Base-by-base conservation (phyloP, 495 filamentous ascomycete genomes). In the Cryomyces minteri region DNA sequence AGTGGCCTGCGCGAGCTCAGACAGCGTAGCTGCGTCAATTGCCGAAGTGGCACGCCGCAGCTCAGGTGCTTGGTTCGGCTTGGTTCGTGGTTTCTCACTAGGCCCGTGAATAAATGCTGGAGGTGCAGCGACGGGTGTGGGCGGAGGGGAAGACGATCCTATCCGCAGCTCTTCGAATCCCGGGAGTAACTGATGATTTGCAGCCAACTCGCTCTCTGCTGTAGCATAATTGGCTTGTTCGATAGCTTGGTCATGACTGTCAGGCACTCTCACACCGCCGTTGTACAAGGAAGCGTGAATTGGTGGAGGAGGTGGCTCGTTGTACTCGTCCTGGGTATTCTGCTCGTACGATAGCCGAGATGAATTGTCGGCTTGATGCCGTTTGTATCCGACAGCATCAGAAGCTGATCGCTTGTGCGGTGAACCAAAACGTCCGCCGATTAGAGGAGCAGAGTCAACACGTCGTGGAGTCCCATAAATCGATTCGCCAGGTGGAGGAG, bases 1-100 rank as follows among this genome's bases (percentile, higher is more conserved):
- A 5, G 46, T 74, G 36, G 80, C 80, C 37, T 75, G 78, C 31
- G 72, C 72, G 42, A 95, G 56, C 54, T 93, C 84, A 2, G 76
- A 68, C 6, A 95, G 67, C 11, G 88, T 95, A 4, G 75, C 78
- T 46, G 74, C 67, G 25, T 88, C 93, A 61, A 95, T 75, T 8
- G 84, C 75, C 50, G 77, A 84, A 45, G 80, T 88, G 44, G 79
- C 81, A 46, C 75, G 72, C 41, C 80, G 76, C 59, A 85, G 67
- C 50, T 88, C 81, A n/a, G 78, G 70, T 31, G 81, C 75, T 39
- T 78, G 70, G 48, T 79, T 73, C 4, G 84, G 83, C 47, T 77
- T 70, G 31, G 69, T 76, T 8, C 64, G 60, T 5, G 87, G 87
- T 46, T 71, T 69, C 41, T 76, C 71, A 31, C 78, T 73, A 32